Evolutionary conservation across 2,329 filamentous ascomycete species (phyloP), one percentile per base, ranked within the genome.

Genomic region (Penicillium olsonii): DNA sequence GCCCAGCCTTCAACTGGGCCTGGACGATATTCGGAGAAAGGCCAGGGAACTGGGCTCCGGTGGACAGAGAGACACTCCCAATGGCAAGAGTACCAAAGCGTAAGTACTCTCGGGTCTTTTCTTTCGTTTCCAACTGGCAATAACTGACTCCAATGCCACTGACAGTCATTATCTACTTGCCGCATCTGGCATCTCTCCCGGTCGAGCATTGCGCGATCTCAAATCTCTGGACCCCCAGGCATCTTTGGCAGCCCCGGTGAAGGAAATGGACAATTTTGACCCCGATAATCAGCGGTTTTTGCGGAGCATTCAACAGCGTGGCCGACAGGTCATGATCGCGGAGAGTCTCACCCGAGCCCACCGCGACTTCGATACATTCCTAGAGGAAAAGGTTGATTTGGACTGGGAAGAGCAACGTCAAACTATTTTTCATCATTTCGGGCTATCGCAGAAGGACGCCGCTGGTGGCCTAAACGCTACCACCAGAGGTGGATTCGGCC

Each of bases 401-500:
- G 91, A 97, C 69, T 97, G 94, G 92, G 92, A 96, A 61, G 87
- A 88, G 14, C 92, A 97, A 74, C 87, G 92, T 55, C 90, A 88
- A 70, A 86, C 86, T 58, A 96, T 99, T 56, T 97, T 96, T 72
- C 86, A 96, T 64, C 94, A 99, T 71, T 97, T 99, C 69, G 94
- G 94, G 12, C 87, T 99, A 14, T 78, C 76, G 7, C 69, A 72
- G 66, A 87, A 84, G 43, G 68, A 71, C 45, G 63, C 63, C 19
- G 57, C 55, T 50, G 68, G 84, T 40, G 78, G 79, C 60, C 49
- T 68, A 37, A 54, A 64, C 49, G 60, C 70, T 26, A 69, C 67
- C 46, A 66, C 67, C 15, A 67, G 50, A 55, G 67, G 67, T 53
- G 68, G 77, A 4, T 85, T 85, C 67, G 82, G 82, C 12, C 67